Evolutionary conservation across 768 basidiomycete species (phyloP), one percentile per base, ranked within the genome.

Genomic region (Mycena latifolia): DNA sequence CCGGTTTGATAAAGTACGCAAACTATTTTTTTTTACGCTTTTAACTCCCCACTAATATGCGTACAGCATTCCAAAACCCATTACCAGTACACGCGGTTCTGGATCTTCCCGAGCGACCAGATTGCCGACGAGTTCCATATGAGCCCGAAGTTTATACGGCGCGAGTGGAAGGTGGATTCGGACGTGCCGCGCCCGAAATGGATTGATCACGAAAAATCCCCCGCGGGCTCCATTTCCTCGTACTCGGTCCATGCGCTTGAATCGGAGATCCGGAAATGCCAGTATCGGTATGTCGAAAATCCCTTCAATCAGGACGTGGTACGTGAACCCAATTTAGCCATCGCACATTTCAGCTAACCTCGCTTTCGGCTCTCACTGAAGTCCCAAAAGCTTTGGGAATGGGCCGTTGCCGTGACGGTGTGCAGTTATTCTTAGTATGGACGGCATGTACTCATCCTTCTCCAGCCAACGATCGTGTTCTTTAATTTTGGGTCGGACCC

Each of bases 81-180:
- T 27, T 55, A 28, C 12, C 41, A 45, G n/a, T 55, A 55, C 43
- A 45, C 41, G 3, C 39, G 41, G 5, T 22, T 55, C 25, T 31
- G 8, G 2, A 8, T 55, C 41, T 7, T 27, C 2, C 27, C 55
- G 9, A 27, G 41, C 28, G 6, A 31, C 18, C 11, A n/a, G 11
- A 17, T 55, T 12, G 18, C 37, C 5, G 18, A 20, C 0, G 41
- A 55, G 7, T 33, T 57, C 6, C 45, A n/a, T 2, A 15, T 20
- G 10, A 57, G 55, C 45, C 55, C 55, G 12, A 3, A 11, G 20
- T 57, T 57, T 46, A n/a, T 57, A 4, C 45, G 43, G 2, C n/a
- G 55, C n/a, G 25, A 45, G 15, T 57, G 55, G 29, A n/a, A n/a
- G 7, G 20, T 18, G 1, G 12, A 33, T 31, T 22, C 55, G 12